phyloP scores from a whole-genome alignment of 176 grass and related monocot genomes.

The Carex cristatella region DNA sequence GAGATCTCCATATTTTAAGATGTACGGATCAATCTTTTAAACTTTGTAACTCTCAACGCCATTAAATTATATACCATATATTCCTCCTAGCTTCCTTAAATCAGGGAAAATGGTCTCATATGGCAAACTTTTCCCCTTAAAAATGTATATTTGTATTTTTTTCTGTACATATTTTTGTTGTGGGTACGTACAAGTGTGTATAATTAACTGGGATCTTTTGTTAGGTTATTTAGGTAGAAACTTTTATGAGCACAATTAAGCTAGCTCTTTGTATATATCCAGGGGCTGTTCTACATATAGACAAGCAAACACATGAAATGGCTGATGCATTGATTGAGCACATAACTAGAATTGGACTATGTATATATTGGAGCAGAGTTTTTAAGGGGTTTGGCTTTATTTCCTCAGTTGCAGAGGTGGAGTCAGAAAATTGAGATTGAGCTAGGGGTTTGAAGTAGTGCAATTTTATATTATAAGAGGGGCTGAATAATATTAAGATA shows the following conservation, averaged over 20 bases:
- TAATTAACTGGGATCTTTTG: neutral
- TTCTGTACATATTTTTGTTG: neutral
- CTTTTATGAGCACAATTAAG: neutral
- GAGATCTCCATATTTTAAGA: conserved; percentile 22
- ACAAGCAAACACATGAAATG: neutral
- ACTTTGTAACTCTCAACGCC: conserved; percentile 5
- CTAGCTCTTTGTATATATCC: neutral
- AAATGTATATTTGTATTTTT: neutral
- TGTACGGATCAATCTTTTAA: neutral
- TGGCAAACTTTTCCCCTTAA: neutral
- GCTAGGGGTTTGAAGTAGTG: no score
- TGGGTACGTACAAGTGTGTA: no score
- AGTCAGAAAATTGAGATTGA: no score
- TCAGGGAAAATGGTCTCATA: conserved; percentile 9
- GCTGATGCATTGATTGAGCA: neutral
- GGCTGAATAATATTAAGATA: no score
- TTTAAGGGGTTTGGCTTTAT: no score
- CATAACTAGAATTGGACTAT: neutral
- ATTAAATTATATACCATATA: neutral
- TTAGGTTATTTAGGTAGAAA: neutral
- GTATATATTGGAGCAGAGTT: neutral
- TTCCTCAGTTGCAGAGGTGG: no score
- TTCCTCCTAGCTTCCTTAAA: neutral
- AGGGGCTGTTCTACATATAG: neutral
- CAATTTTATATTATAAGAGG: no score